Percentiles rank a stretch among this genome's conserved stretches.
Conservation (phyloP, 1,284 basidiomycete species). For the Neolentinus lepideus region DNA sequence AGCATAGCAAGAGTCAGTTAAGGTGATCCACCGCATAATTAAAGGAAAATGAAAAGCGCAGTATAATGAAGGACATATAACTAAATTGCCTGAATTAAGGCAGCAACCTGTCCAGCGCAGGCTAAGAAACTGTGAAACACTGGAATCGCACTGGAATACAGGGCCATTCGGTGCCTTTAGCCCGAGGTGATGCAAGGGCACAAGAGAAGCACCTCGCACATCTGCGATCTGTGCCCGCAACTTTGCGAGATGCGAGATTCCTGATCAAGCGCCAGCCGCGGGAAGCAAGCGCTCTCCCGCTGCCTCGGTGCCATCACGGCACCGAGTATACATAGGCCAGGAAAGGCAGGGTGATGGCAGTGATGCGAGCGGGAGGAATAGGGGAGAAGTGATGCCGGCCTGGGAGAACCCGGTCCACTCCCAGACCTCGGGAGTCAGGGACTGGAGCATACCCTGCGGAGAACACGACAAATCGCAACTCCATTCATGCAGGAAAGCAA, state of each 20-base stretch:
- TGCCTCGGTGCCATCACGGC: not conserved
- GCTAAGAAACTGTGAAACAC: no score
- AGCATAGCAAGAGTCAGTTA: slow-evolving; percentile 7
- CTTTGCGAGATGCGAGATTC: not conserved
- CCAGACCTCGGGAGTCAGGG: no score
- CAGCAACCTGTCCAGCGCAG: no score
- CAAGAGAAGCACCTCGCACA: not conserved
- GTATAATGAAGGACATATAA: no score
- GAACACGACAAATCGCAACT: no score
- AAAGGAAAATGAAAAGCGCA: not conserved
- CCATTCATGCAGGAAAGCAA: not conserved
- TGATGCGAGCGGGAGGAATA: not conserved
- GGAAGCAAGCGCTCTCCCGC: not conserved
- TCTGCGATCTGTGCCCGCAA: not conserved
- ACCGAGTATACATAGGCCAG: not conserved
- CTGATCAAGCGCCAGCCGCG: not conserved
- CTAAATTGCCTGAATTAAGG: no score
- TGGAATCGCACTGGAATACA: no score
- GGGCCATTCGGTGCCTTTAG: no score
- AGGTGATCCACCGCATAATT: not conserved
- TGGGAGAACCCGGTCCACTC: no score
- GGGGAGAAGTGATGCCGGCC: not conserved
- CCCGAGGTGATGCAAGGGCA: no score
- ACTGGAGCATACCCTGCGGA: no score
- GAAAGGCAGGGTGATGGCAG: not conserved